Evolutionary conservation across 2,329 filamentous ascomycete species (phyloP).

Genomic region (Nemania serpens): DNA sequence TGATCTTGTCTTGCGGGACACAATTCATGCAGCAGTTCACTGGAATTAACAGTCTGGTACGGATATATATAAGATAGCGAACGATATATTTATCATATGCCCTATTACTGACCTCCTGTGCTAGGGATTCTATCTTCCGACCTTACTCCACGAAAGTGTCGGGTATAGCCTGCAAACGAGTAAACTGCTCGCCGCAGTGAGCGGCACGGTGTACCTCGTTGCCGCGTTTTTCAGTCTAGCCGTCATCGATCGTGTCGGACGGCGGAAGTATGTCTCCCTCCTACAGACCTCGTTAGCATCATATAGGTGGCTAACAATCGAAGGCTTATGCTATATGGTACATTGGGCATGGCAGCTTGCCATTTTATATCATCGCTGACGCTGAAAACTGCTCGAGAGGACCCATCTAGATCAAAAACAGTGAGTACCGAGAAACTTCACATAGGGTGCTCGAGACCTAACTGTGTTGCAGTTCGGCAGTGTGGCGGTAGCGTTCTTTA

Average conservation of each 20-base stretch:
- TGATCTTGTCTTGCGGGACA: constrained; percentile 51
- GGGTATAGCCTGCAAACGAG: constrained; percentile 50
- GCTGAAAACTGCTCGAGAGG: constrained; percentile 40
- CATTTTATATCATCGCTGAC: constrained; percentile 46
- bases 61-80: neutral
- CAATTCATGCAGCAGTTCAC: constrained; percentile 54
- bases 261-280: constrained; percentile 41
- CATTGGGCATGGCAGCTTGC: constrained; percentile 42
- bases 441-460: constrained; percentile 6
- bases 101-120: constrained; percentile 29
- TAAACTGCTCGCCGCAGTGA: constrained; percentile 60
- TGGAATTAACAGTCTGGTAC: constrained; percentile 46
- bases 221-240: constrained; percentile 45
- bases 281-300: neutral
- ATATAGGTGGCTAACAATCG: neutral
- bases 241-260: constrained; percentile 48
- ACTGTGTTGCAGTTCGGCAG: constrained; percentile 42
- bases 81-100: neutral
- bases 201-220: constrained; percentile 45
- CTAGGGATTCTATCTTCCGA: constrained; percentile 54
- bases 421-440: constrained; percentile 24
- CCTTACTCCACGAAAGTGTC: constrained; percentile 59
- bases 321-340: constrained; percentile 46
- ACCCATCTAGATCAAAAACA: constrained; percentile 37
- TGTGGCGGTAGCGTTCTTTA: constrained; percentile 49